Conservation (phyloP, 192 early-diverging fungal genomes). For the Coemansia sp. region DNA sequence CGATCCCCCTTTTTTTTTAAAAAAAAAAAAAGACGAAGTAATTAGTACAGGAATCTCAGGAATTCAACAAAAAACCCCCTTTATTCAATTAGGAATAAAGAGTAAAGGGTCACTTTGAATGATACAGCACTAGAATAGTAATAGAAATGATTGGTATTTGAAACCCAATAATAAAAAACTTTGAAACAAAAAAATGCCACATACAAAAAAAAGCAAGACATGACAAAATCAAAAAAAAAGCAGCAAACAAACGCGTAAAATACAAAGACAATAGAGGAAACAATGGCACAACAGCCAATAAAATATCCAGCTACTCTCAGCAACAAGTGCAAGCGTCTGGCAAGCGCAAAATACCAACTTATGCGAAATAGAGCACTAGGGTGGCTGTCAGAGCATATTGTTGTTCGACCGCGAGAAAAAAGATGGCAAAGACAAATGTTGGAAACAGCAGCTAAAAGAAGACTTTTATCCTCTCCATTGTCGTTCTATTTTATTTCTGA, state of each 20-base stretch:
- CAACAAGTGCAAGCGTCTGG: not conserved
- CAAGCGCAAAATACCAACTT: too few species aligned
- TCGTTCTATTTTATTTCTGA: too few species aligned
- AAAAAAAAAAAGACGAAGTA: not conserved
- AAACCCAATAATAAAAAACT: not conserved
- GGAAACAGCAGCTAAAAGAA: too few species aligned
- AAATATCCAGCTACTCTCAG: not conserved
- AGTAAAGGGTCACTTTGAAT: not conserved
- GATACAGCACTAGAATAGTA: not conserved
- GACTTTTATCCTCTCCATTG: too few species aligned
- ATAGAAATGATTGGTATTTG: not conserved
- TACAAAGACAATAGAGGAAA: not conserved
- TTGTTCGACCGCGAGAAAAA: too few species aligned
- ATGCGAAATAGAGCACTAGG: not conserved
- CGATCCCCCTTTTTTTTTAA: slow-evolving; percentile 1
- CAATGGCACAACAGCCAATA: not conserved
- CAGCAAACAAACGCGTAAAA: not conserved
- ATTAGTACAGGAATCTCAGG: not conserved
- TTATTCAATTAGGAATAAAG: not conserved
- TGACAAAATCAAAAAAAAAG: not conserved
- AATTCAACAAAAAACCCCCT: not conserved
- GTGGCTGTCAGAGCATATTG: too few species aligned
- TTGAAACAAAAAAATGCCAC: not conserved
- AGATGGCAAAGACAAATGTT: too few species aligned
- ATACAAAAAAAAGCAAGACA: not conserved